Evolutionary conservation across 208 protist genomes (phyloP).

Genomic region (Strigomonas culicis): DNA sequence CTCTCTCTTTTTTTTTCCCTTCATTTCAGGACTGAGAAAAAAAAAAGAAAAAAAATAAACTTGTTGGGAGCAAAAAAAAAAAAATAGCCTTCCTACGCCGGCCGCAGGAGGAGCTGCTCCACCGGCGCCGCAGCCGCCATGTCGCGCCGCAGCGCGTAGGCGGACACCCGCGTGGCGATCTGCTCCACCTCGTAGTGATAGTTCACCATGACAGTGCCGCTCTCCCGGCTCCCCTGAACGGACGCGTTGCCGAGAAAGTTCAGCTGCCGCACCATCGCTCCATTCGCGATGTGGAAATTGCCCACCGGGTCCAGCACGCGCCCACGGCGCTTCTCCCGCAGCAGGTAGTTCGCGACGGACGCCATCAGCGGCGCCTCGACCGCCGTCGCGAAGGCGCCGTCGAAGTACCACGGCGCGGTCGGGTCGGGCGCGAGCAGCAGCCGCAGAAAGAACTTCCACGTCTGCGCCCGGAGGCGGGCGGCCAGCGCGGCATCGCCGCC

Average conservation of each 20-base stretch:
- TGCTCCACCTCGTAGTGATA: constrained; percentile 72
- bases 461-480: no score
- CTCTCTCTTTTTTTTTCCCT: neutral
- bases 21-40: neutral
- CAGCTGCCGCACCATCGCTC: constrained; percentile 67
- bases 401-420: constrained; percentile 43
- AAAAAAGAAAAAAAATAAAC: neutral
- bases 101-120: neutral
- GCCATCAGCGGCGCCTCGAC: constrained; percentile 59
- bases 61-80: constrained; percentile 3
- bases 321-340: constrained; percentile 41
- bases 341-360: constrained; percentile 69
- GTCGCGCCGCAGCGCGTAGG: constrained; percentile 31
- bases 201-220: constrained; percentile 86
- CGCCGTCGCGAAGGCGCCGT: constrained; percentile 43
- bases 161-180: constrained; percentile 38
- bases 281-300: constrained; percentile 88
- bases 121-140: neutral
- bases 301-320: constrained; percentile 76
- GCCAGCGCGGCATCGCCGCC: neutral
- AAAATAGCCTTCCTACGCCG: no score
- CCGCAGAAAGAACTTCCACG: neutral
- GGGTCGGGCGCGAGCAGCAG: neutral
- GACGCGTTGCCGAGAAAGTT: constrained; percentile 77
- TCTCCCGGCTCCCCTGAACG: constrained; percentile 57